phyloP scores from a whole-genome alignment of 2,329 filamentous ascomycete genomes.

The Colletotrichum lindemuthianum region DNA sequence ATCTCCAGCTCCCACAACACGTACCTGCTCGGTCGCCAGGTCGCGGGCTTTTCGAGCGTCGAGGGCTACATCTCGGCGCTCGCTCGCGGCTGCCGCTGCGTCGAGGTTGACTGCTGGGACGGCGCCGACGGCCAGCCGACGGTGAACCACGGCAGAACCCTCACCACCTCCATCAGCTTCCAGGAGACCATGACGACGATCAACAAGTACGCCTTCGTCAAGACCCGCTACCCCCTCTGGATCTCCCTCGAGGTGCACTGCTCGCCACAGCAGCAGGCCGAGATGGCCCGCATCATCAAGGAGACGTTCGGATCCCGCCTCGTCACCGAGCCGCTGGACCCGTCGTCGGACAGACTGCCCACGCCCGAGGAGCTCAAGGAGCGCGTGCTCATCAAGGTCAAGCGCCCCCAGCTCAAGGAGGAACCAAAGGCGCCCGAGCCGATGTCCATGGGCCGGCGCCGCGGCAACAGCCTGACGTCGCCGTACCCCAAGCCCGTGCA shows the following conservation, averaged over 20 bases:
- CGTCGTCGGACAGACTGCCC: conserved; percentile 75
- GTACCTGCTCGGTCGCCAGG: conserved; percentile 90
- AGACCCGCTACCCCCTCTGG: conserved; percentile 89
- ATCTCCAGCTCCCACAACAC: conserved; percentile 99
- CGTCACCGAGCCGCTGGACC: conserved; percentile 78
- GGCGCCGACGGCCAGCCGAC: conserved; percentile 86
- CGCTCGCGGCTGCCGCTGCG: conserved; percentile 88
- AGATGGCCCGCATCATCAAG: conserved; percentile 91
- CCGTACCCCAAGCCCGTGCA: conserved; percentile 73
- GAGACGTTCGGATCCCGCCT: conserved; percentile 84
- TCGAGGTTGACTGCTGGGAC: conserved; percentile 99
- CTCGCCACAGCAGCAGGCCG: conserved; percentile 80
- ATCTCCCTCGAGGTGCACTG: conserved; percentile 97
- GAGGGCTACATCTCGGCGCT: conserved; percentile 94
- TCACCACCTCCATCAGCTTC: conserved; percentile 90
- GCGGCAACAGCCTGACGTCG: conserved; percentile 80
- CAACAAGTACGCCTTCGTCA: conserved; percentile 91
- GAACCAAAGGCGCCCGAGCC: conserved; percentile 48
- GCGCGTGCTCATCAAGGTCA: conserved; percentile 93
- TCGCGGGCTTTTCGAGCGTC: conserved; percentile 88
- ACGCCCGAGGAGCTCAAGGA: conserved; percentile 86
- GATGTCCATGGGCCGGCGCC: conserved; percentile 55
- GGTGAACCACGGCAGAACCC: conserved; percentile 89
- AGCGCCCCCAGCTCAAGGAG: conserved; percentile 65
- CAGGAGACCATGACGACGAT: conserved; percentile 92